These are phyloP conservation scores for Zygoascus hellenicus DNA, from an alignment of 1,139 yeast species.

Conservation along the genomic window DNA sequence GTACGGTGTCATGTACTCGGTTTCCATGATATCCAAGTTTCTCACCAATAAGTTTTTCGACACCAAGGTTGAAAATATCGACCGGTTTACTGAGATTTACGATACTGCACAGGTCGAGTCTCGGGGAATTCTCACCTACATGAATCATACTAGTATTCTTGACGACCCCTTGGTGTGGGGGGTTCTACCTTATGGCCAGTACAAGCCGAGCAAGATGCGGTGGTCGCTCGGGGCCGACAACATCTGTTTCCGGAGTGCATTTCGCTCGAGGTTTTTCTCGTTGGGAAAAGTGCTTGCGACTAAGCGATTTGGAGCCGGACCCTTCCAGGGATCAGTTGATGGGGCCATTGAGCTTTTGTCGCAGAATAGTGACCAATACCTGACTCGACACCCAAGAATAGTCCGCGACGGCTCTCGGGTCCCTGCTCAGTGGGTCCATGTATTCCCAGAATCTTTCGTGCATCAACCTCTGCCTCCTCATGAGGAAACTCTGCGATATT, in stretches of 20 bases:
- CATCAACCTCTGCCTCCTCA: slow-evolving; percentile 77
- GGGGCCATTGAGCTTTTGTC: slow-evolving; percentile 82
- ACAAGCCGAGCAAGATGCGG: slow-evolving; percentile 59
- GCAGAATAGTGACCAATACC: slow-evolving; percentile 6
- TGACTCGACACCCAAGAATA: slow-evolving; percentile 23
- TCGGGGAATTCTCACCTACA: slow-evolving; percentile 74
- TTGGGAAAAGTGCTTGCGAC: slow-evolving; percentile 85
- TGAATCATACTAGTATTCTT: slow-evolving; percentile 93
- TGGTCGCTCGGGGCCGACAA: slow-evolving; percentile 97
- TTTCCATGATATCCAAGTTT: slow-evolving; percentile 62
- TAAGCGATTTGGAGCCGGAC: slow-evolving; percentile 84
- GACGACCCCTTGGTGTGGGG: slow-evolving; percentile 95
- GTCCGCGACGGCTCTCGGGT: slow-evolving; percentile 30
- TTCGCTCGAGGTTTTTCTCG: slow-evolving; percentile 52
- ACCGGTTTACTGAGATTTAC: slow-evolving; percentile 58
- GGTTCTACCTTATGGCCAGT: slow-evolving; percentile 56
- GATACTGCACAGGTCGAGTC: slow-evolving; percentile 58
- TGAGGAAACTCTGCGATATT: slow-evolving; percentile 81
- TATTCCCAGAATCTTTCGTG: slow-evolving; percentile 93
- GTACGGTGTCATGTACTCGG: slow-evolving; percentile 60
- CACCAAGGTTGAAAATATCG: slow-evolving; percentile 56
- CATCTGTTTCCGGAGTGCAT: slow-evolving; percentile 59
- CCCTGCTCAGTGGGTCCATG: slow-evolving; percentile 84
- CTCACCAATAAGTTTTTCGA: slow-evolving; percentile 56
- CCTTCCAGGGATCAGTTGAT: slow-evolving; percentile 85